Evolutionary conservation across 345 rosid genomes (phyloP), one percentile per base, ranked within the genome.

Genomic region (Citrus australasica): DNA sequence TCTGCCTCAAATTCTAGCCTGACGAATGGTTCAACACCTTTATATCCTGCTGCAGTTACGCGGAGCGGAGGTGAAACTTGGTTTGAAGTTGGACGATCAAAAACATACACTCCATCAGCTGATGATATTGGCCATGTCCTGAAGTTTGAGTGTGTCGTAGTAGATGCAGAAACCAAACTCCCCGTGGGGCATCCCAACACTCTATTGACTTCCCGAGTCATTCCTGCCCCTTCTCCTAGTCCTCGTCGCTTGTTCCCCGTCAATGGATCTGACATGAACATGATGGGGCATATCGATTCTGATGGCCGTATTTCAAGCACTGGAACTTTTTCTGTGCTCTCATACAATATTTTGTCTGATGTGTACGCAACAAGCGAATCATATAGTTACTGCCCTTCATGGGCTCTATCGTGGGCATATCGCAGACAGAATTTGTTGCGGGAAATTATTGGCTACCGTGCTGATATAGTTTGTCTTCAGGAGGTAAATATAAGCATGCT

Each of bases 401-500:
- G 99, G 98, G 97, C 99, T 78, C 97, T 96, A 78, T 87, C 99
- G 11, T 96, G 99, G 99, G 89, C 95, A 40, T 96, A 96, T 78
- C 97, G 99, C 71, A 86, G 94, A 68, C 99, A 96, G 81, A 96
- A 96, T 86, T 81, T 96, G 78, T 83, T 96, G 40, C 86, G 97
- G 80, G 99, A 96, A 82, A 91, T 96, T 72, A 93, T 96, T 73
- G 95, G 93, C 68, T 96, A 96, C 63, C 89, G 92, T 73, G 99
- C 98, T 16, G 98, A 96, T 86, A 87, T 96, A 80, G 97, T 96
- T 79, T 96, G 99, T 79, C 96, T 95, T 58, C 99, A 95, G 77
- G 99, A 95, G 96, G 99, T 95, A 86, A 24, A 59, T 59, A 62
- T 38, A 55, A 28, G 33, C 25, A 42, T 24, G 6, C 11, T 55